Percentiles rank a stretch among this genome's conserved stretches.
These are phyloP conservation scores for Pestalotiopsis sp. DNA, from an alignment of 2,329 filamentous ascomycete species.

Conservation along the genomic window DNA sequence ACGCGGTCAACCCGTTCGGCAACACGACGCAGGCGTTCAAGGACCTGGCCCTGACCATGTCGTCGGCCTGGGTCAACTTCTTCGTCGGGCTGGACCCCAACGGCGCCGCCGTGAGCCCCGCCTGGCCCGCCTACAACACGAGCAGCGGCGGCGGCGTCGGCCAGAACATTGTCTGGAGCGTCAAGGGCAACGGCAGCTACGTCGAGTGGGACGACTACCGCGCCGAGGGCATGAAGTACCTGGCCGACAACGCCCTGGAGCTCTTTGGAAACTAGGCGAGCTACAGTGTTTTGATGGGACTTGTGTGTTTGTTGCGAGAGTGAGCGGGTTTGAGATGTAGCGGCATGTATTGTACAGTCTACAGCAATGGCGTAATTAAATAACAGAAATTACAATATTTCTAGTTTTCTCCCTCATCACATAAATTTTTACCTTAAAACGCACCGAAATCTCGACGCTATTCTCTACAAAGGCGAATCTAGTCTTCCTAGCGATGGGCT, in stretches of 20 bases:
- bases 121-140: slow-evolving; percentile 31
- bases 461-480: too few relatives aligned
- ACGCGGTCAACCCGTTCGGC: slow-evolving; percentile 32
- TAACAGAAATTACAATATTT: neutral
- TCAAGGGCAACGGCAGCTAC: slow-evolving; percentile 23
- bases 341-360: neutral
- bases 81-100: slow-evolving; percentile 56
- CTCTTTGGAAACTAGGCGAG: slow-evolving; percentile 27
- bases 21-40: slow-evolving; percentile 27
- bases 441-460: too few relatives aligned
- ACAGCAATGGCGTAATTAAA: neutral
- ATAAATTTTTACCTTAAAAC: neutral
- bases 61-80: slow-evolving; percentile 42
- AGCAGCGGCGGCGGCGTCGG: slow-evolving; percentile 20
- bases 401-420: neutral
- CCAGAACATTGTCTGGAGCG: slow-evolving; percentile 30
- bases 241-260: slow-evolving; percentile 28
- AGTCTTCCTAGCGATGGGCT: too few relatives aligned
- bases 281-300: neutral
- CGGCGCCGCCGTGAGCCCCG: slow-evolving; percentile 29
- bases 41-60: slow-evolving; percentile 30
- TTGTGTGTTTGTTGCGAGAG: neutral
- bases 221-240: slow-evolving; percentile 30
- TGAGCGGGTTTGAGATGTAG: neutral
- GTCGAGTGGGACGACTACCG: slow-evolving; percentile 34